These are phyloP conservation scores for Starmerella bacillaris DNA, from an alignment of 805 yeast genomes.

Conservation along the genomic window DNA sequence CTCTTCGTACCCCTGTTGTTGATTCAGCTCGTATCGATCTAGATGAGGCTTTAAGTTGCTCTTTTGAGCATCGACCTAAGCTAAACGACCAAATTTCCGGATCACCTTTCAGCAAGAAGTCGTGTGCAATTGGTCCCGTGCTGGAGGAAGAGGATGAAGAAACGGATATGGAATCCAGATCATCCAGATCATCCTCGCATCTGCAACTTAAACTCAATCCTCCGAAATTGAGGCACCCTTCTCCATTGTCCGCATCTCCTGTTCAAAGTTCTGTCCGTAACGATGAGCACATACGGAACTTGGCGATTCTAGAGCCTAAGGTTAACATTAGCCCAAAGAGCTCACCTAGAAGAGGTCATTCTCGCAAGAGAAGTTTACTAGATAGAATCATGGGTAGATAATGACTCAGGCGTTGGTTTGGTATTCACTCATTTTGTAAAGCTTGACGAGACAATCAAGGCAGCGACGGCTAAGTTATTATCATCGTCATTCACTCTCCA, in stretches of 20 bases:
- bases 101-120: slow-evolving; percentile 14
- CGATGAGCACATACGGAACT: too few species aligned
- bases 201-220: too few species aligned
- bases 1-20: not conserved
- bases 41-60: slow-evolving; percentile 16
- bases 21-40: slow-evolving; percentile 15
- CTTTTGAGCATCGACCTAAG: slow-evolving; percentile 12
- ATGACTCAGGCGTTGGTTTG: too few species aligned
- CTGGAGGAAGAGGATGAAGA: slow-evolving; percentile 17
- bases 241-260: too few species aligned
- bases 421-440: too few species aligned
- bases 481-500: too few species aligned
- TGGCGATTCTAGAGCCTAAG: slow-evolving; percentile 10
- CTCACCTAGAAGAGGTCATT: slow-evolving; percentile 7
- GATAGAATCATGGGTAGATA: slow-evolving; percentile 11
- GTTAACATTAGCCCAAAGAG: not conserved
- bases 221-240: too few species aligned
- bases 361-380: slow-evolving; percentile 13
- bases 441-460: too few species aligned
- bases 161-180: too few species aligned
- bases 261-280: too few species aligned
- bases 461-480: too few species aligned
- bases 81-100: slow-evolving; percentile 10
- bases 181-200: too few species aligned
- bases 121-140: slow-evolving; percentile 15